Base-by-base conservation (phyloP, 352 stramenopile genomes). In the Globisporangium recalcitrans region DNA sequence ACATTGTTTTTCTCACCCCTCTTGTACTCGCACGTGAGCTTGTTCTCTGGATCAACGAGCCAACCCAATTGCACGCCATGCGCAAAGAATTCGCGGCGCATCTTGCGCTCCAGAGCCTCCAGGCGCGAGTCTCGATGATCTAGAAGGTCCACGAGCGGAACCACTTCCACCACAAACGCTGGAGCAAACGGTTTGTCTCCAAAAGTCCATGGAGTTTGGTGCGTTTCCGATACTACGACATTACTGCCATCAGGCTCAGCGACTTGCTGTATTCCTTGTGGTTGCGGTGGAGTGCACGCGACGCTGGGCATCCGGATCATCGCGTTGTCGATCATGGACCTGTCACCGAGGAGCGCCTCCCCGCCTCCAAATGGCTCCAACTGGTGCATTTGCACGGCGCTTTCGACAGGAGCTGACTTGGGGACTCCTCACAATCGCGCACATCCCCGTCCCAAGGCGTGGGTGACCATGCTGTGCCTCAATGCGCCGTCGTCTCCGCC, bases 401-500 rank as follows among this genome's bases (percentile, higher is more conserved):
- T n/a, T n/a, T n/a, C n/a, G n/a, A n/a, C n/a, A n/a, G n/a, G n/a
- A n/a, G n/a, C n/a, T n/a, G n/a, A n/a, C n/a, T n/a, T n/a, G n/a
- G n/a, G n/a, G n/a, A n/a, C n/a, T n/a, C n/a, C n/a, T n/a, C n/a
- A n/a, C n/a, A n/a, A n/a, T n/a, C n/a, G n/a, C n/a, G n/a, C n/a
- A n/a, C n/a, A n/a, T n/a, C n/a, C n/a, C n/a, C n/a, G n/a, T n/a
- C n/a, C n/a, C n/a, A n/a, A n/a, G n/a, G n/a, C n/a, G n/a, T n/a
- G n/a, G n/a, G 14, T 19, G 24, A 32, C 5, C 21, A 67, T 67
- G 62, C 47, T 54, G 29, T 61, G 52, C 16, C 29, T 52, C 32
- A 58, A 40, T n/a, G 3, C 52, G 10, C n/a, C 61, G 19, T 31
- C 44, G 14, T 9, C 40, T 19, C n/a, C 58, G 13, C 21, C 36